Evolutionary conservation across 345 rosid species (phyloP), one percentile per base, ranked within the genome.

Genomic region (Noccaea bulbosa): DNA sequence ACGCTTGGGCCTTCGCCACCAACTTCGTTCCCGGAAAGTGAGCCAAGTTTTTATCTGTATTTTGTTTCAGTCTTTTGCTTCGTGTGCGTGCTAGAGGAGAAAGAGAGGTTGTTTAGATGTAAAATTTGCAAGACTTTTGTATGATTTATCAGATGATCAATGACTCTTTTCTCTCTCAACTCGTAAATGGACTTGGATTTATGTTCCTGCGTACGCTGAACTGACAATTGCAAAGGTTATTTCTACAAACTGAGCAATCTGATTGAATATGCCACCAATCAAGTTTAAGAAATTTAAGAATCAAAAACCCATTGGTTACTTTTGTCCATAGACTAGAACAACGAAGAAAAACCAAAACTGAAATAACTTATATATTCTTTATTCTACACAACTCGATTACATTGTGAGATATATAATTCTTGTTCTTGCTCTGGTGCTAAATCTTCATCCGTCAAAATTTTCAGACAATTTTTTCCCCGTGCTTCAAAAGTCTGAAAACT

Each of bases 21-120:
- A 84, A 83, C 79, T 78, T 82, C 30, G 86, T 72, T 27, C 85
- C 85, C 16, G 86, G 85, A 51, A 82, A 86, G 69, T 82, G 76
- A 82, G 73, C 10, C 6, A 51, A 17, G 20, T 11, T 56, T 17
- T 47, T 66, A 66, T 73, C 22, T 49, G 53, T 20, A 9, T 14
- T 74, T 74, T 67, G 73, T 12, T 73, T 74, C 68, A 20, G 61
- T 59, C 43, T 59, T 59, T 73, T 67, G 72, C 6, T 59, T 74
- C 56, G 43, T 65, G 55, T 40, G 70, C 30, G 30, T 64, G 65
- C 10, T 40, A 59, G 62, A 58, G 16, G 52, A 39, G 54, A 49
- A 56, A 66, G 78, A 66, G 67, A 67, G 47, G 48, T 73, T 35
- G 73, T 51, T 45, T 30, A 27, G 55, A 40, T 73, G 72, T 65